Percentiles rank a stretch among this genome's conserved stretches.
Conservation (phyloP, 2,329 filamentous ascomycete species). For the Sporothrix humicola region DNA sequence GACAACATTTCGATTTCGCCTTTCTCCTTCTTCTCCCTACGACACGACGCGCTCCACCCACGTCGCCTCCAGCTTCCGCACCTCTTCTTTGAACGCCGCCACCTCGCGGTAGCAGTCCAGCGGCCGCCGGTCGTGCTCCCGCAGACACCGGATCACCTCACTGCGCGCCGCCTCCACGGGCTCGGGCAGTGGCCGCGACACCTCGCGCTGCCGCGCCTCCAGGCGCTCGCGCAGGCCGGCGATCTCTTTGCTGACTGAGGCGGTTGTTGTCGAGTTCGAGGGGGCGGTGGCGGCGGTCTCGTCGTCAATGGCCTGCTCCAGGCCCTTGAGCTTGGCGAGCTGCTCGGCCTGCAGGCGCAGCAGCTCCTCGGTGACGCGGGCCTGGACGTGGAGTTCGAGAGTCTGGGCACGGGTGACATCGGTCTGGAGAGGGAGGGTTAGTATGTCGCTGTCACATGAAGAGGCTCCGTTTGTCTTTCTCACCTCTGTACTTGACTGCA, state of each 20-base stretch:
- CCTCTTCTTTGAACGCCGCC: slow-evolving; percentile 86
- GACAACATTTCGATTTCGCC: too few relatives aligned
- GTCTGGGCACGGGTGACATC: slow-evolving; percentile 84
- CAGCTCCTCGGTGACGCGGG: slow-evolving; percentile 84
- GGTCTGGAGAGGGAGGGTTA: slow-evolving; percentile 61
- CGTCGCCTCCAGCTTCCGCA: slow-evolving; percentile 79
- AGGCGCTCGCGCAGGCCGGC: slow-evolving; percentile 64
- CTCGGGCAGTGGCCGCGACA: slow-evolving; percentile 69
- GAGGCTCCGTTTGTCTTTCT: slow-evolving; percentile 36
- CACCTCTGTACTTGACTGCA: slow-evolving; percentile 88
- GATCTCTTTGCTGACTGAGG: slow-evolving; percentile 63
- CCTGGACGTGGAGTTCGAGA: slow-evolving; percentile 85
- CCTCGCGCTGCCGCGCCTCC: slow-evolving; percentile 67
- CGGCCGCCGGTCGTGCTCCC: slow-evolving; percentile 82
- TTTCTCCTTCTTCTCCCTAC: slow-evolving; percentile 38
- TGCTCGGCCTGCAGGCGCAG: slow-evolving; percentile 76
- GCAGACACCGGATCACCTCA: slow-evolving; percentile 79
- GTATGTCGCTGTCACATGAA: too few relatives aligned
- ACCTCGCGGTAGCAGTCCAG: slow-evolving; percentile 96
- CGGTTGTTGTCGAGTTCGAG: slow-evolving; percentile 26
- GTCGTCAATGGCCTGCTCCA: slow-evolving; percentile 42
- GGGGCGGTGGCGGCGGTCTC: not conserved
- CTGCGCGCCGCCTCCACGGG: slow-evolving; percentile 75
- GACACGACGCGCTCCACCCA: slow-evolving; percentile 85
- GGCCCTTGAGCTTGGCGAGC: slow-evolving; percentile 67